These are phyloP conservation scores for Fusarium luffae DNA, from an alignment of 2,329 filamentous ascomycete genomes.

Conservation along the genomic window DNA sequence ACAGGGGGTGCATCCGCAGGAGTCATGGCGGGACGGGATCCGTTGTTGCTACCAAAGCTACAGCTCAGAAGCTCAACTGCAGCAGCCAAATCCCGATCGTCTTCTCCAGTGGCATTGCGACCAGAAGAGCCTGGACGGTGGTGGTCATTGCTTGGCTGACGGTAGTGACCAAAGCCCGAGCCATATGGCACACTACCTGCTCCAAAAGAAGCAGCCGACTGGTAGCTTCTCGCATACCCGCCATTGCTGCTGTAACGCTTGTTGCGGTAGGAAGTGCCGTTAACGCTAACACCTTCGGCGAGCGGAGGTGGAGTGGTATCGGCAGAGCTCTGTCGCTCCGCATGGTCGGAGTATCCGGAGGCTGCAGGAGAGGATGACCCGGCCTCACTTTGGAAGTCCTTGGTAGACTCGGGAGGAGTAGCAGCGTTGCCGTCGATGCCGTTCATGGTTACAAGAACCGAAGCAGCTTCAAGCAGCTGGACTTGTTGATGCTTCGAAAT, in stretches of 20 bases:
- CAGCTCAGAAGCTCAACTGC: slow-evolving; percentile 91
- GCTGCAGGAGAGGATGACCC: slow-evolving; percentile 85
- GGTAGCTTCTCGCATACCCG: slow-evolving; percentile 81
- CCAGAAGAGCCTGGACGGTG: slow-evolving; percentile 83
- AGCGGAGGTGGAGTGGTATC: slow-evolving; percentile 93
- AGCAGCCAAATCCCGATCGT: slow-evolving; percentile 88
- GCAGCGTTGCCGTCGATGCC: slow-evolving; percentile 61
- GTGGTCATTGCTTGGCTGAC: slow-evolving; percentile 79
- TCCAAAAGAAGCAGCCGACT: slow-evolving; percentile 69
- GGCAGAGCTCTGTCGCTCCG: slow-evolving; percentile 82
- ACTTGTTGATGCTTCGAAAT: slow-evolving; percentile 99
- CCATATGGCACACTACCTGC: slow-evolving; percentile 60
- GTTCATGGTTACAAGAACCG: slow-evolving; percentile 95
- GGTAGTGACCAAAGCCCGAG: slow-evolving; percentile 67
- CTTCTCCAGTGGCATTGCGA: slow-evolving; percentile 77
- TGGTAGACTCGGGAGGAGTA: slow-evolving; percentile 73
- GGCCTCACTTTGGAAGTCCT: slow-evolving; percentile 79
- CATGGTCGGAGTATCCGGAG: slow-evolving; percentile 82
- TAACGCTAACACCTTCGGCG: slow-evolving; percentile 69
- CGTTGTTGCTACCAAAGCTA: slow-evolving; percentile 82
- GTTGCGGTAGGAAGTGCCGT: slow-evolving; percentile 62
- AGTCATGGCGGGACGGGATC: slow-evolving; percentile 72
- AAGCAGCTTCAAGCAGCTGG: slow-evolving; percentile 94
- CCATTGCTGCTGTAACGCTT: slow-evolving; percentile 70
- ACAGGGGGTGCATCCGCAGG: slow-evolving; percentile 84